Base-by-base conservation (phyloP, 257 asterid genomes). In the Salvia miltiorrhiza region DNA sequence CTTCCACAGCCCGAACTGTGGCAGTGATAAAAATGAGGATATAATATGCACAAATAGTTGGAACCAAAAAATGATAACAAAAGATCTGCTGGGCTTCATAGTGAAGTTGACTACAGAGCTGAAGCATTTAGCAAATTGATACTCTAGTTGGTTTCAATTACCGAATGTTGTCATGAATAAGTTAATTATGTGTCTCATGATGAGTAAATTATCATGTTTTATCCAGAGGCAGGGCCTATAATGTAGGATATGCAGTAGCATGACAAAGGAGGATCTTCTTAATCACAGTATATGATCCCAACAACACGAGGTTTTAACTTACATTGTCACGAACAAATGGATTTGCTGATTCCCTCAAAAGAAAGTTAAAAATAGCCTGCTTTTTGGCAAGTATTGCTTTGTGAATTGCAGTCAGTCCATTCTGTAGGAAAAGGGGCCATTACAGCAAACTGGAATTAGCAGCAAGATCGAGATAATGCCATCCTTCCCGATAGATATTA, bases 331-430 rank as follows among this genome's bases (percentile, higher is more conserved):
- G 84, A 73, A 85, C 79, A 78, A 88, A 84, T 43, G 97, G 97
- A 74, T 88, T 92, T 76, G 90, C 87, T 5, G 96, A 88, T 80
- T 92, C 98, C 76, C 97, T 83, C 82, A 92, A 78, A 35, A 92
- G 93, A 76, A 74, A 86, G 83, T 90, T 92, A 70, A 90, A 92
- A 65, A 92, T 76, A 39, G 98, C 95, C 78, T 86, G 95, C 89
- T 90, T 92, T 77, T 82, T 92, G 73, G 88, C 86, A 68, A 90
- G 91, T 71, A 92, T 86, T 76, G 97, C 93, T 82, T 76, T 93
- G 82, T 93, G 98, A 76, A 87, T 80, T 41, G 90, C 96, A 71
- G 90, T 88, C 84, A 88, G 78, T 17, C 97, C 95, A 54, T 88
- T 84, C 99, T 93, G 86, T 39, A 74, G 64, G 64, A 60, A 54